These are phyloP conservation scores for Wickerhamiella kurtzmanii DNA, from an alignment of 805 yeast species.

Conservation along the genomic window DNA sequence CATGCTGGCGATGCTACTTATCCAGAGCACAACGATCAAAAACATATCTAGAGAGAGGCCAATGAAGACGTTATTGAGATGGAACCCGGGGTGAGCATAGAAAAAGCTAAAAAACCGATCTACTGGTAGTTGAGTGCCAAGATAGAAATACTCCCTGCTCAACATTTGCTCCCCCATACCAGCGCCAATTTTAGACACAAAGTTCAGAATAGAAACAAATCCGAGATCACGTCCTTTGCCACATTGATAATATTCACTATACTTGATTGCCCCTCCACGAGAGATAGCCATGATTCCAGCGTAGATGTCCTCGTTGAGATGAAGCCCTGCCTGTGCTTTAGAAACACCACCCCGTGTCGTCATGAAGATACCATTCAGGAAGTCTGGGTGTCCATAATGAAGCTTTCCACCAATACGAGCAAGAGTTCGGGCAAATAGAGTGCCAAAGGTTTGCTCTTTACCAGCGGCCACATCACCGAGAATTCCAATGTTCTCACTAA, in stretches of 20 bases:
- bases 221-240: slow-evolving; percentile 83
- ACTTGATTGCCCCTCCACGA: slow-evolving; percentile 74
- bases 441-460: slow-evolving; percentile 78
- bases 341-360: slow-evolving; percentile 79
- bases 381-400: slow-evolving; percentile 82
- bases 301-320: slow-evolving; percentile 72
- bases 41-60: slow-evolving; percentile 55
- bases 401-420: slow-evolving; percentile 73
- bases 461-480: slow-evolving; percentile 82
- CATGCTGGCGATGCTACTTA: slow-evolving; percentile 50
- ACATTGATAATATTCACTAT: slow-evolving; percentile 72
- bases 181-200: slow-evolving; percentile 75
- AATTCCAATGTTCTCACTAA: slow-evolving; percentile 70
- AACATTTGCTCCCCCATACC: slow-evolving; percentile 86
- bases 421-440: slow-evolving; percentile 67
- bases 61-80: slow-evolving; percentile 63
- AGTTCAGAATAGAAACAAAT: slow-evolving; percentile 67
- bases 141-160: slow-evolving; percentile 66
- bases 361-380: slow-evolving; percentile 62
- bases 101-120: slow-evolving; percentile 69
- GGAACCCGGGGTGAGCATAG: slow-evolving; percentile 82
- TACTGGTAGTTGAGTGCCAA: slow-evolving; percentile 62
- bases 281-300: slow-evolving; percentile 72
- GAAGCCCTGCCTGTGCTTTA: slow-evolving; percentile 71
- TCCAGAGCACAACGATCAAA: slow-evolving; percentile 42